Percentiles rank a stretch among this genome's conserved stretches.
These are phyloP conservation scores for Colletotrichum echinochloae DNA, from an alignment of 2,329 filamentous ascomycete genomes.

Conservation along the genomic window DNA sequence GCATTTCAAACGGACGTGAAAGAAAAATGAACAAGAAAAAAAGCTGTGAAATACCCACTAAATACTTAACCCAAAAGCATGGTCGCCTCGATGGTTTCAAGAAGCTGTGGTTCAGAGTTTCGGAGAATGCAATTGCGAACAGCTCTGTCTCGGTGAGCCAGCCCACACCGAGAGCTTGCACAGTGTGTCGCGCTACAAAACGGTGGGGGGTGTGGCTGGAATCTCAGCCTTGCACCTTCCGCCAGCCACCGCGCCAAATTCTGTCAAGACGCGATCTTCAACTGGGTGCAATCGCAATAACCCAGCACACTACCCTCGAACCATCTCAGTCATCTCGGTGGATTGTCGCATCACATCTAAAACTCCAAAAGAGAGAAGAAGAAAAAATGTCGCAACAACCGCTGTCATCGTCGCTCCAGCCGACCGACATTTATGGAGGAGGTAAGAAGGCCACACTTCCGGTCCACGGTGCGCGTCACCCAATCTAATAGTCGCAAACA, in stretches of 20 bases:
- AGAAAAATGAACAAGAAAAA: not conserved
- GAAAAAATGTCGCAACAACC: conserved; percentile 67
- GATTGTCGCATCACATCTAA: conserved; percentile 18
- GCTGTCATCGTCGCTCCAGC: conserved; percentile 66
- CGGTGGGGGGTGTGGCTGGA: conserved; percentile 37
- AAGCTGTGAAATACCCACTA: not conserved
- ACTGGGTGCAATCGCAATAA: conserved; percentile 32
- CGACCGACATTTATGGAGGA: conserved; percentile 74
- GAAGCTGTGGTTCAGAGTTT: not conserved
- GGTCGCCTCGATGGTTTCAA: not conserved
- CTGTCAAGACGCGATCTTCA: conserved; percentile 34
- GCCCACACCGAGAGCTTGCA: conserved; percentile 35
- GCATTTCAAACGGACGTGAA: not conserved
- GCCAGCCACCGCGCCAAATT: conserved; percentile 38
- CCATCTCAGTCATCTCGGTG: conserved; percentile 26
- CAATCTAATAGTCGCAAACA: conserved; percentile 51
- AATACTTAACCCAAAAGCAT: not conserved
- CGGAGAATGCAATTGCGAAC: not conserved
- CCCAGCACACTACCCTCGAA: conserved; percentile 9
- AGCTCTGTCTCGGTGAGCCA: conserved; percentile 22
- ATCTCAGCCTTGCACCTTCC: conserved; percentile 40
- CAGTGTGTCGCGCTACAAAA: conserved; percentile 36
- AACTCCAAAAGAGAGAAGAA: conserved; percentile 36
- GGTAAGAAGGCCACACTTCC: conserved; percentile 54
- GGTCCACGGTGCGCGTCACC: conserved; percentile 25